Evolutionary conservation across 345 rosid species (phyloP), one percentile per base, ranked within the genome.

Genomic region (Citrus mangshanensis): DNA sequence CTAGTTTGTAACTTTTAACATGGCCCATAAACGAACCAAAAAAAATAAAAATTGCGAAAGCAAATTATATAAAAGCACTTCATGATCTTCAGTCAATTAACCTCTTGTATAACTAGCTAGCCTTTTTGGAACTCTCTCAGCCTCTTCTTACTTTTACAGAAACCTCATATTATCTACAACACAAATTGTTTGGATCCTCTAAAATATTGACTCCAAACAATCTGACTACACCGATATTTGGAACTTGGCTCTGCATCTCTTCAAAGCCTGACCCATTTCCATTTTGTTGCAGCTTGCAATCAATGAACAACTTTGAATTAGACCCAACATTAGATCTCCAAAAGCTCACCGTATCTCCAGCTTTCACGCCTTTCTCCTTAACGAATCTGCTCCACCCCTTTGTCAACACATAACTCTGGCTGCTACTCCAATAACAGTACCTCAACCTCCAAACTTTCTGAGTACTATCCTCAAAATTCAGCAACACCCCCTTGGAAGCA

Each of bases 361-460:
- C 89, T 69, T 80, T 85, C 71, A 89, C 77, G 70, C 40, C 74
- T 82, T 89, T 89, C 70, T 89, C 93, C 79, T 88, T 88, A 8
- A 88, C 91, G 70, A 86, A 89, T 14, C 87, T 77, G 83, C 91
- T 89, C 93, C 93, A 89, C 25, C 93, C 91, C 76, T 88, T 88
- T 3, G 91, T 89, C 70, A 89, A 77, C 73, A 89, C 93, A 65
- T 85, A 89, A 77, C 93, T 89, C 77, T 89, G 93, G 82, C 93
- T 89, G 51, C 93, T 89, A 76, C 86, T 85, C 93, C 93, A 89
- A 73, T 84, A 89, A 24, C 89, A 89, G 70, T 89, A 89, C 68
- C 92, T 79, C 70, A 89, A 86, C 75, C 91, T 70, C 93, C 91
- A 86, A 14, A 86, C 85, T 77, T 81, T 88, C 9, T 87, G 87